phyloP scores from a whole-genome alignment of 306 rosid genomes.

The Mimosa bimucronata region DNA sequence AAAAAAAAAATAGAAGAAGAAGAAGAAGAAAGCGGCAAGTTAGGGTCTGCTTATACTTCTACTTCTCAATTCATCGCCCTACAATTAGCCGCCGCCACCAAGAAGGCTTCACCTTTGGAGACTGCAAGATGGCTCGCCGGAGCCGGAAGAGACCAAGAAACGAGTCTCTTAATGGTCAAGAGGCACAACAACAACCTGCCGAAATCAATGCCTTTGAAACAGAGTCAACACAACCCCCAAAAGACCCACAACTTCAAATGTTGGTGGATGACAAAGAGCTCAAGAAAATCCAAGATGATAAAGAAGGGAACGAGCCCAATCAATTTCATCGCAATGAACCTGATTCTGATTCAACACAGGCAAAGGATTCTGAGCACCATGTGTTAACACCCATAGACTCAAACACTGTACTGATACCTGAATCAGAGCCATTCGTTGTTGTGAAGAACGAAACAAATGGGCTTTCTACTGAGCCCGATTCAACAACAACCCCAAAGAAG shows the following conservation, averaged over 20 bases:
- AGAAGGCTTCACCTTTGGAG: background rate
- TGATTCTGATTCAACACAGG: slow-evolving; percentile 40
- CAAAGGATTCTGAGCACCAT: background rate
- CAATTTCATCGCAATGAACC: slow-evolving; percentile 20
- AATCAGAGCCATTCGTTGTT: slow-evolving; percentile 44
- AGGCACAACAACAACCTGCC: background rate
- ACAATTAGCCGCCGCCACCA: background rate
- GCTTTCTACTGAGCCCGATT: no score
- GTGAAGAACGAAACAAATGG: background rate
- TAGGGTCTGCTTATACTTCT: background rate
- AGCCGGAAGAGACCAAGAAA: background rate
- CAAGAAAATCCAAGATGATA: slow-evolving; percentile 19
- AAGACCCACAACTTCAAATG: background rate
- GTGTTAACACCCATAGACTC: slow-evolving; percentile 40
- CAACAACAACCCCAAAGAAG: no score
- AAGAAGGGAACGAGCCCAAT: background rate
- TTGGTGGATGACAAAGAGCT: background rate
- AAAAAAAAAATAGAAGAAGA: no score
- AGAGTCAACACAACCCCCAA: background rate
- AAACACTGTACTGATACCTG: slow-evolving; percentile 34
- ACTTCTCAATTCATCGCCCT: no score
- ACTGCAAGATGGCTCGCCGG: background rate
- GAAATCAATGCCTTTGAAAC: background rate
- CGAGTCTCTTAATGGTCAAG: background rate
- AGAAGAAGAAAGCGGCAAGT: no score